Percentiles rank a stretch among this genome's conserved stretches.
Conservation (phyloP, 768 basidiomycete species). For the Termitomyces sp. region DNA sequence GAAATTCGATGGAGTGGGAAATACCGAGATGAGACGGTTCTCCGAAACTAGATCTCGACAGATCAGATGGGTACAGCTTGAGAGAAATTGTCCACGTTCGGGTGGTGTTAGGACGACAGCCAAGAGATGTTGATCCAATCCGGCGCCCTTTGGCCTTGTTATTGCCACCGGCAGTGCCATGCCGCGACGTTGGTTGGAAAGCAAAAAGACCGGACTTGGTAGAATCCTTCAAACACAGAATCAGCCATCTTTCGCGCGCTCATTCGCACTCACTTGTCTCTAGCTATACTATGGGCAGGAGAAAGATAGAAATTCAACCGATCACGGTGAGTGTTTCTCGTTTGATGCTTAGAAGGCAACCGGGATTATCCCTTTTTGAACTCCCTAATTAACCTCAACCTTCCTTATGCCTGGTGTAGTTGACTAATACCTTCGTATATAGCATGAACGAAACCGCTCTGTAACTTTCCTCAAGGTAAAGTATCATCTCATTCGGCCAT, state of each 20-base stretch:
- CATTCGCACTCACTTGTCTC: background rate
- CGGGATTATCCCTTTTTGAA: conserved; percentile 2
- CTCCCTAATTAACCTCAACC: conserved; percentile 13
- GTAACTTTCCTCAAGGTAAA: conserved; percentile 86
- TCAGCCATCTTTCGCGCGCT: conserved; percentile 7
- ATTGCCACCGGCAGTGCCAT: conserved; percentile 5
- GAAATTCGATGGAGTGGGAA: background rate
- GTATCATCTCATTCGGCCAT: conserved; percentile 13
- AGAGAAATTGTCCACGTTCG: conserved; percentile 6
- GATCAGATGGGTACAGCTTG: conserved; percentile 8
- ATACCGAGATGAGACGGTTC: background rate
- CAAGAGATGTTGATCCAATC: conserved; percentile 8
- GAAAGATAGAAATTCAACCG: conserved; percentile 81
- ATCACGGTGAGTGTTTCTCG: conserved; percentile 50
- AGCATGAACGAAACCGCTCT: conserved; percentile 90
- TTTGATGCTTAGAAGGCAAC: background rate
- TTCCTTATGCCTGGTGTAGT: background rate
- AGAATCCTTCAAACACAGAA: conserved; percentile 3
- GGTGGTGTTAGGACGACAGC: background rate
- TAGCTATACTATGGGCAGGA: conserved; percentile 46
- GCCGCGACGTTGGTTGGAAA: conserved; percentile 10
- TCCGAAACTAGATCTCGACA: conserved; percentile 10
- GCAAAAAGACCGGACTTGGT: conserved; percentile 4
- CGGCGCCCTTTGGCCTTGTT: conserved; percentile 13
- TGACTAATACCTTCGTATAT: conserved; percentile 26